These are phyloP conservation scores for Powellomyces hirtus DNA, from an alignment of 192 early-diverging fungal species.

Conservation along the genomic window DNA sequence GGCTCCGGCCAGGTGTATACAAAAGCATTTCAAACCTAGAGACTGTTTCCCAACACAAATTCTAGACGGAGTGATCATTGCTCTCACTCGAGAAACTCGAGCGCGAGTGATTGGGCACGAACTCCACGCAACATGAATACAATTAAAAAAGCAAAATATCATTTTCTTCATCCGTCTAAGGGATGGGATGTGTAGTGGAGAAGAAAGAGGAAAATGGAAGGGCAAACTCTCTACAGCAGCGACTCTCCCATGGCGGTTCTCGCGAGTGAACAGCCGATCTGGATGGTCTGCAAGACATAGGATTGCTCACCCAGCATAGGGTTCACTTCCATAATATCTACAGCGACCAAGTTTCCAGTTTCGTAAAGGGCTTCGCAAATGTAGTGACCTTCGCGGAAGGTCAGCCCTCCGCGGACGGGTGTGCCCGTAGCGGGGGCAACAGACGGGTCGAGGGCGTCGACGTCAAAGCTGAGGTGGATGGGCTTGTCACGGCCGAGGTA, in stretches of 20 bases:
- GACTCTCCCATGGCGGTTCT: constrained; percentile 83
- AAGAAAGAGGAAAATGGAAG: no score
- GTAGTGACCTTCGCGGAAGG: constrained; percentile 96
- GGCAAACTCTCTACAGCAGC: constrained; percentile 51
- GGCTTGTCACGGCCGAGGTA: constrained; percentile 74
- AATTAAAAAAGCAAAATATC: no score
- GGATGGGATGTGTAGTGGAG: no score
- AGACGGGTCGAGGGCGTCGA: constrained; percentile 91
- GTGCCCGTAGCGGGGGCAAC: constrained; percentile 95
- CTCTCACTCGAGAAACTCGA: no score
- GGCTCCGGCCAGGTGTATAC: no score
- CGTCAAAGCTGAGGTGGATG: constrained; percentile 90
- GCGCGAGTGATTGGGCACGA: no score
- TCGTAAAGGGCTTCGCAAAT: constrained; percentile 89
- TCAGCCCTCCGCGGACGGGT: constrained; percentile 90
- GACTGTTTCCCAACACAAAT: no score
- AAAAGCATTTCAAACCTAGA: no score
- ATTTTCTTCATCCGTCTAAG: no score
- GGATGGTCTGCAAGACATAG: constrained; percentile 74
- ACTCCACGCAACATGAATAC: no score
- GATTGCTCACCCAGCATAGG: constrained; percentile 73
- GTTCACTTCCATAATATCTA: constrained; percentile 96
- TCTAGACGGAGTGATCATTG: no score
- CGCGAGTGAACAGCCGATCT: constrained; percentile 82
- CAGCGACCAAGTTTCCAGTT: constrained; percentile 83